Evolutionary conservation across 2,329 filamentous ascomycete species (phyloP).

Genomic region (Botrytis porri): DNA sequence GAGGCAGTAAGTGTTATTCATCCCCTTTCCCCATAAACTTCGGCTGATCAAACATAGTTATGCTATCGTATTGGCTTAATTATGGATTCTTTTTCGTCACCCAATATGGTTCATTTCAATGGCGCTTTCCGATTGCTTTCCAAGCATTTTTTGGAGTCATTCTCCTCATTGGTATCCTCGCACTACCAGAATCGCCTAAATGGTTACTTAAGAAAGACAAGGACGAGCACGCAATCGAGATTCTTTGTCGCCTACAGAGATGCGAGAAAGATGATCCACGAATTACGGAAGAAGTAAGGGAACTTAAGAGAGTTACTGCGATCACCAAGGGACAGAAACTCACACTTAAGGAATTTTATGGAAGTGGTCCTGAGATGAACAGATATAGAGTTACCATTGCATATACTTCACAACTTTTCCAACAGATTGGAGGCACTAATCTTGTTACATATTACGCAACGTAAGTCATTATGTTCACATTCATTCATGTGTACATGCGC

Average conservation of each 20-base stretch:
- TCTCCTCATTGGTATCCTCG: slow-evolving; percentile 52
- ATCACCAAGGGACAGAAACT: slow-evolving; percentile 35
- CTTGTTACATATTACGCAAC: slow-evolving; percentile 48
- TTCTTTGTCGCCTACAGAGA: slow-evolving; percentile 33
- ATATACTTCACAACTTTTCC: slow-evolving; percentile 49
- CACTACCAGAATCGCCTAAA: slow-evolving; percentile 51
- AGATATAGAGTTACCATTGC: slow-evolving; percentile 53
- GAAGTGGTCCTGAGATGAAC: slow-evolving; percentile 46
- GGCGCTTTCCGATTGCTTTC: slow-evolving; percentile 61
- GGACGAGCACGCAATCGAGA: slow-evolving; percentile 27
- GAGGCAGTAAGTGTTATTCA: slow-evolving; percentile 42
- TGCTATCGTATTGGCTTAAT: slow-evolving; percentile 57
- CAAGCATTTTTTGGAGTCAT: slow-evolving; percentile 58
- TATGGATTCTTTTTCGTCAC: slow-evolving; percentile 54
- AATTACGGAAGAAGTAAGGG: slow-evolving; percentile 28
- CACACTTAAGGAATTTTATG: slow-evolving; percentile 27
- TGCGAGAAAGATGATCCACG: slow-evolving; percentile 19
- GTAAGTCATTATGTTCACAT: slow-evolving; percentile 44
- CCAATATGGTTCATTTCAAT: slow-evolving; percentile 50
- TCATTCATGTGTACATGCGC: neutral
- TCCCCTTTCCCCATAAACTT: neutral
- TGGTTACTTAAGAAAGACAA: slow-evolving; percentile 40
- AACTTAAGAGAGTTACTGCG: slow-evolving; percentile 39
- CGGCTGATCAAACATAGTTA: slow-evolving; percentile 14
- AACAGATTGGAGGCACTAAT: slow-evolving; percentile 48